Conservation (phyloP, 2,329 filamentous ascomycete genomes). For the Fusarium palustre region DNA sequence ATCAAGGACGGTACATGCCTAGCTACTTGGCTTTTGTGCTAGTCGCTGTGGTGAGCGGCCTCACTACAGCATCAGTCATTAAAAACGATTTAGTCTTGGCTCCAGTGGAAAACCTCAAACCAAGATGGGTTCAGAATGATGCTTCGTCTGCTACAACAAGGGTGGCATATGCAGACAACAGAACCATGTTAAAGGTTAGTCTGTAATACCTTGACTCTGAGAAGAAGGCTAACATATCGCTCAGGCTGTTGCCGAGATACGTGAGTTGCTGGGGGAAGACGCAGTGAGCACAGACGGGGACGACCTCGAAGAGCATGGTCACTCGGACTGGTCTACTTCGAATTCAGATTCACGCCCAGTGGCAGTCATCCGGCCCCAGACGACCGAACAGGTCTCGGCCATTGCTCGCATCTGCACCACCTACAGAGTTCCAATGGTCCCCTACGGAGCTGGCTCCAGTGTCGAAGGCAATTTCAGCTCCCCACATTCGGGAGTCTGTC, state of each 20-base stretch:
- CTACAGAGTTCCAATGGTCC: constrained; percentile 76
- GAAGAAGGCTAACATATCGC: not conserved
- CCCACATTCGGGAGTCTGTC: constrained; percentile 74
- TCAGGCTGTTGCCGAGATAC: constrained; percentile 2
- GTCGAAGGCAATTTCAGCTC: constrained; percentile 78
- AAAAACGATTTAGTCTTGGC: not conserved
- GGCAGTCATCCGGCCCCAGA: constrained; percentile 72
- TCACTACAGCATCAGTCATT: not conserved
- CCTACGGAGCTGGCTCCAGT: constrained; percentile 79
- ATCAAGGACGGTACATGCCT: not conserved
- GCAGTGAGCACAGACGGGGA: constrained; percentile 69
- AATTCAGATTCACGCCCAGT: constrained; percentile 72
- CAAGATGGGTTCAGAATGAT: not conserved
- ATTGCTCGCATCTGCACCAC: constrained; percentile 73
- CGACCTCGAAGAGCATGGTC: constrained; percentile 72
- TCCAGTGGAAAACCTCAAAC: not conserved
- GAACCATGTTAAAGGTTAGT: not conserved
- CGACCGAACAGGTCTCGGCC: constrained; percentile 71
- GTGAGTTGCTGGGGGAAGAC: constrained; percentile 60
- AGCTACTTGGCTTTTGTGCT: not conserved
- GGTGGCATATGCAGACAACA: not conserved
- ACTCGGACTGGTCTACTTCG: constrained; percentile 77
- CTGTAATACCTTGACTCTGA: not conserved
- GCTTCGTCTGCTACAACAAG: rapidly evolving
- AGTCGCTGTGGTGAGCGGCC: not conserved